phyloP scores from a whole-genome alignment of 495 filamentous ascomycete species.

The Alectoria sarmentosa region DNA sequence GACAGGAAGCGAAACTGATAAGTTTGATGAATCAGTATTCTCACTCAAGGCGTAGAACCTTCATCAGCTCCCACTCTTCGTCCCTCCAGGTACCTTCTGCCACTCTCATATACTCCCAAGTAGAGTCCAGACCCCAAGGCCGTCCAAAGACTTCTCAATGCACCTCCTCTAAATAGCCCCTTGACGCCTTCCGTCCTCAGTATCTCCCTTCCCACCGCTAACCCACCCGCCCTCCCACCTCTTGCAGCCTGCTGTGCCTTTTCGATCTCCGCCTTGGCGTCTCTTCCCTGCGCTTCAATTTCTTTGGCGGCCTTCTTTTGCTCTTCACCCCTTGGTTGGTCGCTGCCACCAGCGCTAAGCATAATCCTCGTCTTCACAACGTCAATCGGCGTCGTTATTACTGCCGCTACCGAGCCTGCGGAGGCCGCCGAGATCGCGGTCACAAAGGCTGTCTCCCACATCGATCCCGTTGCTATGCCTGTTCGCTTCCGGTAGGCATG shows the following conservation, averaged over 20 bases:
- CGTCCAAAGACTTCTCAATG: slow-evolving; percentile 71
- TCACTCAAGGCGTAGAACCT: slow-evolving; percentile 24
- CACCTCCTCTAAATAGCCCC: slow-evolving; percentile 73
- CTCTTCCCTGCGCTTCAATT: slow-evolving; percentile 33
- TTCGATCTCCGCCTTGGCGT: slow-evolving; percentile 27
- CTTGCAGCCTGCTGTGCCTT: slow-evolving; percentile 61
- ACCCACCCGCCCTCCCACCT: slow-evolving; percentile 61
- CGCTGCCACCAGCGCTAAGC: slow-evolving; percentile 43
- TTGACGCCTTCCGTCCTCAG: slow-evolving; percentile 54
- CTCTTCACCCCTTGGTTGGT: slow-evolving; percentile 21
- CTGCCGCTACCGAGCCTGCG: slow-evolving; percentile 62
- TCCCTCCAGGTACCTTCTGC: slow-evolving; percentile 60
- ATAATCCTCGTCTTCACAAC: slow-evolving; percentile 79
- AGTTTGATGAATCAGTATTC: no score
- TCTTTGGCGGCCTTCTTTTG: slow-evolving; percentile 35
- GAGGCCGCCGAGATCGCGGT: slow-evolving; percentile 63
- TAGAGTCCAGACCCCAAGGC: slow-evolving; percentile 75
- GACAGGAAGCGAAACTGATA: neutral
- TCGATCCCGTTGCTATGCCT: slow-evolving; percentile 21
- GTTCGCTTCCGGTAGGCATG: slow-evolving; percentile 32
- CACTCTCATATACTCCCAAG: slow-evolving; percentile 78
- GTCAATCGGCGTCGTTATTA: slow-evolving; percentile 74
- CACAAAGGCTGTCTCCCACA: slow-evolving; percentile 57
- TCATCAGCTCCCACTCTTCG: slow-evolving; percentile 35
- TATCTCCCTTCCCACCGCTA: slow-evolving; percentile 56